Conservation (phyloP, 805 yeast species). For the Myxozyma nipponensis region DNA sequence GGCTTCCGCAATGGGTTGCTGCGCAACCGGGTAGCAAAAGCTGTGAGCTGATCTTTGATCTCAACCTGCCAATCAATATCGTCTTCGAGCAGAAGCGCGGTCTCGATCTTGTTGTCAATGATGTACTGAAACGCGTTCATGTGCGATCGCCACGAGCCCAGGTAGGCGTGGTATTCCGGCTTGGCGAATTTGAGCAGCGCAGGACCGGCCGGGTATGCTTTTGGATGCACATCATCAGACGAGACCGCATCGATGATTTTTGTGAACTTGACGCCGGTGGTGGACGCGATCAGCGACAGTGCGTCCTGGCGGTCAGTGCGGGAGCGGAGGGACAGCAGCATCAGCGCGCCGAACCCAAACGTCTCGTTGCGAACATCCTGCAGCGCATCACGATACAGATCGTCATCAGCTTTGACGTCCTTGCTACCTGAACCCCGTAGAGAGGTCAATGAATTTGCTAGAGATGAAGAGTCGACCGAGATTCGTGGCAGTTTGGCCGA, state of each 20-base stretch:
- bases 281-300: conserved; percentile 15
- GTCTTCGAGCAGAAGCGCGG: conserved; percentile 16
- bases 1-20: neutral
- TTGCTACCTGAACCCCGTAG: neutral
- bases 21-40: neutral
- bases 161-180: neutral
- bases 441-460: neutral
- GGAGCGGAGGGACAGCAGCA: conserved; percentile 13
- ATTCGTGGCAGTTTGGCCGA: neutral
- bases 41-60: neutral
- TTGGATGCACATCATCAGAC: conserved; percentile 7
- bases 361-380: conserved; percentile 6
- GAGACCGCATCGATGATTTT: conserved; percentile 9
- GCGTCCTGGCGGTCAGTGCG: conserved; percentile 23
- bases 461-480: neutral
- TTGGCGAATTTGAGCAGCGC: neutral
- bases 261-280: conserved; percentile 7
- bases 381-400: neutral
- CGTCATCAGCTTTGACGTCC: neutral
- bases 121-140: conserved; percentile 11
- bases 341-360: conserved; percentile 15
- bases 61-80: conserved; percentile 9
- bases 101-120: conserved; percentile 11
- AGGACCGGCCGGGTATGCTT: conserved; percentile 9
- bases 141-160: conserved; percentile 19